phyloP scores from a whole-genome alignment of 2,329 filamentous ascomycete species.

The Aspergillus neoniger region DNA sequence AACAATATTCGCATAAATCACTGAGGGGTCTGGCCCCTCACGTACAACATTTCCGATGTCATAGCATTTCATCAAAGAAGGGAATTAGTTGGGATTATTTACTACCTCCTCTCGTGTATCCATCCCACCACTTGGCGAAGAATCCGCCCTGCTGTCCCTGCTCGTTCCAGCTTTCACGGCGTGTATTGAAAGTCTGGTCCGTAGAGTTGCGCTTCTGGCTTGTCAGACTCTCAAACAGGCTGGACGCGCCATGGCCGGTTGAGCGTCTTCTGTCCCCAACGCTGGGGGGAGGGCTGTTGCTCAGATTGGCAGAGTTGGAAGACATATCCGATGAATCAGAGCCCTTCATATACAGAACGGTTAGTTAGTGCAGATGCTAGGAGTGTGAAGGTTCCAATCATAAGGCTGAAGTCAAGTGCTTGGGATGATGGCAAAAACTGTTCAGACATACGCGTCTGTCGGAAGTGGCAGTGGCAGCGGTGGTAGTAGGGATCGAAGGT shows the following conservation, averaged over 20 bases:
- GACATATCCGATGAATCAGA: slow-evolving; percentile 35
- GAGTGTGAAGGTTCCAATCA: not conserved
- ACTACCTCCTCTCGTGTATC: slow-evolving; percentile 39
- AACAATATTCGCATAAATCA: not conserved
- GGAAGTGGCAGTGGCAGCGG: slow-evolving; percentile 24
- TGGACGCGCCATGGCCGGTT: slow-evolving; percentile 24
- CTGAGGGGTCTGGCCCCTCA: too few species aligned
- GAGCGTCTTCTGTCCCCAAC: slow-evolving; percentile 31
- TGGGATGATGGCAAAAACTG: not conserved
- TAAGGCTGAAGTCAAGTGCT: not conserved
- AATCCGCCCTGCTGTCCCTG: slow-evolving; percentile 43
- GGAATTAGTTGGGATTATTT: slow-evolving; percentile 10
- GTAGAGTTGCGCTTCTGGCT: slow-evolving; percentile 47
- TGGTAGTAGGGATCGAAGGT: slow-evolving; percentile 20
- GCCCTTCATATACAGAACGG: slow-evolving; percentile 19
- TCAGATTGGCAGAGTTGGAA: slow-evolving; percentile 19
- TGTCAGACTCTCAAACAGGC: slow-evolving; percentile 38
- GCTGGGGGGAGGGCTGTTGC: slow-evolving; percentile 20
- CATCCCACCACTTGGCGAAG: slow-evolving; percentile 45
- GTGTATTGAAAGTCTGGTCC: slow-evolving; percentile 38
- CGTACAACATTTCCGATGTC: not conserved
- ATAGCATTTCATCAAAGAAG: not conserved
- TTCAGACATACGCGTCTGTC: slow-evolving; percentile 32
- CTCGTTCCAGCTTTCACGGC: slow-evolving; percentile 49
- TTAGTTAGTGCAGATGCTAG: not conserved